Base-by-base conservation (phyloP, 2,329 filamentous ascomycete species). In the Botrytis galanthina region DNA sequence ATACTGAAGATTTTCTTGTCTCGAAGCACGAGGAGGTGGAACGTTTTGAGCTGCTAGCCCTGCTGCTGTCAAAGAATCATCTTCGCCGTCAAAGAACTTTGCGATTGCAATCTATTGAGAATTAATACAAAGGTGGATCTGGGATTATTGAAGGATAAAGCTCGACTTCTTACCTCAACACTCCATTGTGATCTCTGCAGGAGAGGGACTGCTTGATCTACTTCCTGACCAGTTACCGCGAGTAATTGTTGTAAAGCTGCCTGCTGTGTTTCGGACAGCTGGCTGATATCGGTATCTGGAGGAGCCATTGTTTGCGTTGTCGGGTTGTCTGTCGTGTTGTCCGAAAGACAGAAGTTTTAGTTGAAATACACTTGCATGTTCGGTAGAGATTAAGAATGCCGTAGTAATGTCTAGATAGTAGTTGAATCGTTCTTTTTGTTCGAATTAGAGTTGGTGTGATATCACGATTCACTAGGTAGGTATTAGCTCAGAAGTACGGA, bases 11-110 rank as follows among this genome's bases (percentile, higher is more conserved):
- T 93, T 97, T 80, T 97, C 92, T 77, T 92, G 89, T 76, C 93
- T 87, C 22, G 86, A 84, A 74, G 89, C 84, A 76, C 88, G 86
- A 64, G 89, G 88, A 29, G 91, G 90, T 57, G 90, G 86, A n/a
- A 86, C 83, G 70, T 87, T 84, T 74, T 91, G 86, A 12, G 88
- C 86, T 67, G 91, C 87, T 69, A 91, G 87, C 73, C 93, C 93
- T 84, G 96, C 93, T 73, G 92, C 92, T 29, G 95, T 85, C 20
- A 90, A 92, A 81, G 97, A 93, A 67, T 94, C 89, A 5, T 92
- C 92, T 84, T 98, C 96, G 78, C 96, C 96, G 80, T 99, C 96
- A 82, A 98, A 99, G 88, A 98, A 98, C 81, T 97, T 97, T 77
- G 96, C 90, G 76, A 99, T 95, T 73, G 96, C 95, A 79, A 98